Evolutionary conservation across 805 yeast species (phyloP).

Genomic region (Candida peoriensis): DNA sequence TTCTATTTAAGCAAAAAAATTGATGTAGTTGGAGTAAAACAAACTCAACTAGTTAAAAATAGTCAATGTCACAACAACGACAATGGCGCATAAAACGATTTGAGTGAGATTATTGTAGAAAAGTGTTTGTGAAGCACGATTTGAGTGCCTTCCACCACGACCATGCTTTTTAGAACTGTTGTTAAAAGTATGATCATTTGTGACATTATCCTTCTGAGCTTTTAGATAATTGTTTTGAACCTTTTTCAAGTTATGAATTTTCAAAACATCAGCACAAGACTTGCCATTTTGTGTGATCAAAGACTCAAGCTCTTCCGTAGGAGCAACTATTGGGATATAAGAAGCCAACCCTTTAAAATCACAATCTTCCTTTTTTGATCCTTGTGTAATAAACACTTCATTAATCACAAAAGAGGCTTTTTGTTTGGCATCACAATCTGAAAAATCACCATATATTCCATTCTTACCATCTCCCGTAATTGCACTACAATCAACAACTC

Average conservation of each 20-base stretch:
- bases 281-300: conserved; percentile 11
- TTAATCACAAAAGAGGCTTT: conserved; percentile 60
- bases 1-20: neutral
- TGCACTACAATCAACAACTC: conserved; percentile 50
- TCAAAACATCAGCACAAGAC: conserved; percentile 16
- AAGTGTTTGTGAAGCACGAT: conserved; percentile 4
- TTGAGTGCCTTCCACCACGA: neutral
- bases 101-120: conserved; percentile 10
- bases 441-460: conserved; percentile 62
- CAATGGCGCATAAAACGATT: conserved; percentile 2
- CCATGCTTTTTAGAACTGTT: conserved; percentile 1
- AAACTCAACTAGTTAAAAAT: conserved; percentile 1
- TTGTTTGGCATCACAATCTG: conserved; percentile 62
- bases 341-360: conserved; percentile 20
- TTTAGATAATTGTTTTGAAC: neutral
- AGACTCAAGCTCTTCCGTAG: conserved; percentile 7
- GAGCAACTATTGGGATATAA: conserved; percentile 9
- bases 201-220: neutral
- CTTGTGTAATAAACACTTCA: conserved; percentile 48
- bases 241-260: conserved; percentile 5
- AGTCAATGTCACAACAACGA: conserved; percentile 1
- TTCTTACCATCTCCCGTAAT: conserved; percentile 51
- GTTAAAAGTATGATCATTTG: neutral
- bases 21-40: neutral
- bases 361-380: conserved; percentile 29